Conservation (phyloP, 441 rosid genomes). For the Corymbia citriodora region DNA sequence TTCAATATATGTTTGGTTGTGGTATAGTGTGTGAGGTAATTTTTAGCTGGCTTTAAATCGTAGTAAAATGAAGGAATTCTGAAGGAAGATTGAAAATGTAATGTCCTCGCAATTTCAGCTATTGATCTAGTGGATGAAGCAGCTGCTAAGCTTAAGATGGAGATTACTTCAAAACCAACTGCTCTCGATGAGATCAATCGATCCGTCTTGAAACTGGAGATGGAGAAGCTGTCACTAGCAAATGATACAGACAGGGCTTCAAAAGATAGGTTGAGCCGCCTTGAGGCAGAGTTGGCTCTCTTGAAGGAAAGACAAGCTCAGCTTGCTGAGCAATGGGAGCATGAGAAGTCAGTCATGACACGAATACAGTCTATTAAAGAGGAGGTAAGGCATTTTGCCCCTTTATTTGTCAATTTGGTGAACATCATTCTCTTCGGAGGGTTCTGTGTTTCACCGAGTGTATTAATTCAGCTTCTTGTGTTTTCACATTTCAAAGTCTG, state of each 20-base stretch:
- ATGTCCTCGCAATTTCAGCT: conserved; percentile 31
- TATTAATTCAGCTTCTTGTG: neutral
- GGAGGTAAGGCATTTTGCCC: conserved; percentile 48
- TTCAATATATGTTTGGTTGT: neutral
- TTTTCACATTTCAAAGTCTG: neutral
- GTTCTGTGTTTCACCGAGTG: neutral
- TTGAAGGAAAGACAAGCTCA: conserved; percentile 68
- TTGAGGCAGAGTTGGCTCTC: conserved; percentile 13
- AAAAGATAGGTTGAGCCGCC: conserved; percentile 70
- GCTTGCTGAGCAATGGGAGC: conserved; percentile 63
- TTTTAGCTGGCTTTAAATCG: neutral
- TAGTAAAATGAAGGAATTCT: neutral
- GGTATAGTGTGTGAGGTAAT: neutral
- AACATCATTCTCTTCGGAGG: neutral
- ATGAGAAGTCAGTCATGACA: conserved; percentile 67
- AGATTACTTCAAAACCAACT: conserved; percentile 91
- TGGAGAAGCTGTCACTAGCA: conserved; percentile 88
- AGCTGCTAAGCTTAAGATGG: conserved; percentile 95
- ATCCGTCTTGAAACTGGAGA: conserved; percentile 75
- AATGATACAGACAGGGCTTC: conserved; percentile 87
- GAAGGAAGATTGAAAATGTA: neutral
- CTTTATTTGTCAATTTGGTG: neutral
- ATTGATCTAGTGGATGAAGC: conserved; percentile 97
- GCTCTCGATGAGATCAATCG: conserved; percentile 83
- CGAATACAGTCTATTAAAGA: conserved; percentile 60